A percentile compares a stretch with the other conserved stretches of the same genome.
These are phyloP conservation scores for Orobanche coerulescens DNA, from an alignment of 257 asterid genomes.

Conservation along the genomic window DNA sequence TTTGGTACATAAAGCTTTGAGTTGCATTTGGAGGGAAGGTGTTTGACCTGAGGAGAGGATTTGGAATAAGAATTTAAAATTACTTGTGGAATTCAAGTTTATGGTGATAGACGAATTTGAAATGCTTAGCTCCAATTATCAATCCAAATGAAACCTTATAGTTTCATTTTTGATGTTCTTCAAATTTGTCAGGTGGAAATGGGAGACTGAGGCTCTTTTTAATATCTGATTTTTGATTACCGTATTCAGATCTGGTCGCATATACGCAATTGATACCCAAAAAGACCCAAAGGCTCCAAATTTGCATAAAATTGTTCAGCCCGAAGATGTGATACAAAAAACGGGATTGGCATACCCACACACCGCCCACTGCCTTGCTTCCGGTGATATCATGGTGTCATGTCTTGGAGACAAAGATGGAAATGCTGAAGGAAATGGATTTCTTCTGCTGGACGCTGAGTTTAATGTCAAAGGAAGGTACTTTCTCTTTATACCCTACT, in stretches of 20 bases:
- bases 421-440: constrained; percentile 87
- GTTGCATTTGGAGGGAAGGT: background rate
- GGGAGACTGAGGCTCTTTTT: background rate
- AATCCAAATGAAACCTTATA: background rate
- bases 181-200: background rate
- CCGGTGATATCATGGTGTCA: constrained; percentile 95
- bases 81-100: no score
- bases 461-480: constrained; percentile 98
- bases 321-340: constrained; percentile 56
- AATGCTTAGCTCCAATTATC: background rate
- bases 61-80: no score
- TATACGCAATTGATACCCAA: constrained; percentile 77
- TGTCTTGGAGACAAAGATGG: constrained; percentile 98
- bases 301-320: constrained; percentile 67
- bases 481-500: background rate
- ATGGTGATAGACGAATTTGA: background rate
- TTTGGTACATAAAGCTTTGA: background rate
- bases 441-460: constrained; percentile 81
- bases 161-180: background rate
- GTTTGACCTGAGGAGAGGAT: background rate
- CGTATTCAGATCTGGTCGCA: constrained; percentile 79
- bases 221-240: background rate
- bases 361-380: constrained; percentile 96
- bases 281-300: constrained; percentile 81
- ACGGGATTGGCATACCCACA: constrained; percentile 96